Evolutionary conservation across 805 yeast species (phyloP).

Genomic region (Ogataea corticis): DNA sequence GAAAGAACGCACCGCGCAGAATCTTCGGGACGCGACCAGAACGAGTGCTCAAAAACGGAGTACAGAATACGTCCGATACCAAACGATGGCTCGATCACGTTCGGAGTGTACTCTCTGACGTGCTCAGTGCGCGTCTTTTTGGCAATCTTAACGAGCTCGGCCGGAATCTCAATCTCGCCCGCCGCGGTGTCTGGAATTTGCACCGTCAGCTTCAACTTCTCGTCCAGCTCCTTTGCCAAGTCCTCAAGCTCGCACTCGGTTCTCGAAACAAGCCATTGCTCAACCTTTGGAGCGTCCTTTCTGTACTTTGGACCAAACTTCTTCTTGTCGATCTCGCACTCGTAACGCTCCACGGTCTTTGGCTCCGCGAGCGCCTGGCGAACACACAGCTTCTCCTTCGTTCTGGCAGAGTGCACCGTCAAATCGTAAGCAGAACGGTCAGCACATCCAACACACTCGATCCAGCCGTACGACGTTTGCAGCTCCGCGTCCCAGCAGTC

Average conservation of each 20-base stretch:
- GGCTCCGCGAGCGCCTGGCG: slow-evolving; percentile 90
- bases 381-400: slow-evolving; percentile 92
- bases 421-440: slow-evolving; percentile 98
- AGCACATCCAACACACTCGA: slow-evolving; percentile 99
- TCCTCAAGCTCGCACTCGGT: slow-evolving; percentile 84
- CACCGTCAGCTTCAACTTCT: slow-evolving; percentile 64
- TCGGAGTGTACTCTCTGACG: slow-evolving; percentile 93
- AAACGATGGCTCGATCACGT: slow-evolving; percentile 98
- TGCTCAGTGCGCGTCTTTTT: slow-evolving; percentile 83
- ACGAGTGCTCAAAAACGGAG: slow-evolving; percentile 88
- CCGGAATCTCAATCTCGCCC: slow-evolving; percentile 61
- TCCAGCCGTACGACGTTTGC: slow-evolving; percentile 96
- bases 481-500: slow-evolving; percentile 99
- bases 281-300: slow-evolving; percentile 93
- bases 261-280: slow-evolving; percentile 70
- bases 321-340: slow-evolving; percentile 88
- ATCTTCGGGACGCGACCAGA: slow-evolving; percentile 93
- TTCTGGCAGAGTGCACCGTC: slow-evolving; percentile 91
- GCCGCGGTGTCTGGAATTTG: slow-evolving; percentile 64
- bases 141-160: slow-evolving; percentile 69
- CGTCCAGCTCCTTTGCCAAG: slow-evolving; percentile 65
- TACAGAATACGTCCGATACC: slow-evolving; percentile 98
- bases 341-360: slow-evolving; percentile 74
- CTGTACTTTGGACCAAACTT: slow-evolving; percentile 97
- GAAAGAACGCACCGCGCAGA: slow-evolving; percentile 81